A percentile compares a stretch with the other conserved stretches of the same genome.
Conservation (phyloP, 768 basidiomycete species). For the Kwoniella dendrophila region DNA sequence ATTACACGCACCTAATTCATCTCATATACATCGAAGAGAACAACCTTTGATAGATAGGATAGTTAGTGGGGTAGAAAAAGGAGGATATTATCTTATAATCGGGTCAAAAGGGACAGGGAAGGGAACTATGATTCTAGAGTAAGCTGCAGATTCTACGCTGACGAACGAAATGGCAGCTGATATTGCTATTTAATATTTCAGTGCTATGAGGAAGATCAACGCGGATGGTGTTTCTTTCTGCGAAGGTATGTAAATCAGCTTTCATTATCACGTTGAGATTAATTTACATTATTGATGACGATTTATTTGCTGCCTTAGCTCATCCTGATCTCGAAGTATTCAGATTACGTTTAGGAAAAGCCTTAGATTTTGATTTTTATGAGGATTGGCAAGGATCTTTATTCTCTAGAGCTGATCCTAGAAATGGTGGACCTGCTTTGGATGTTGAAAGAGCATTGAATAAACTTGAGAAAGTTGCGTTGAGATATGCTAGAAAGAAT, state of each 20-base stretch:
- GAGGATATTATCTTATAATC: conserved; percentile 74
- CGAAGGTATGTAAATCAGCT: conserved; percentile 61
- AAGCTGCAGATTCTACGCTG: conserved; percentile 1
- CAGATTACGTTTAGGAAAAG: conserved; percentile 75
- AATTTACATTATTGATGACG: neutral
- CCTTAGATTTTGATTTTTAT: conserved; percentile 81
- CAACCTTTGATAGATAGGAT: conserved; percentile 77
- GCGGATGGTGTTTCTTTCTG: conserved; percentile 63
- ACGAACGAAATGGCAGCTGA: neutral
- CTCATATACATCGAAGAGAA: conserved; percentile 70
- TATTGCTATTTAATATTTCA: neutral
- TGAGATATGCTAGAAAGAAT: conserved; percentile 63
- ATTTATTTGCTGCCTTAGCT: conserved; percentile 59
- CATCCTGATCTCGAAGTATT: conserved; percentile 87
- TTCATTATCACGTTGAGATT: no score
- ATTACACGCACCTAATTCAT: conserved; percentile 50
- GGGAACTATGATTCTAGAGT: conserved; percentile 78
- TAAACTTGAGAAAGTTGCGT: conserved; percentile 78
- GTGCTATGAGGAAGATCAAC: conserved; percentile 69
- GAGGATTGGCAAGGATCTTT: conserved; percentile 66
- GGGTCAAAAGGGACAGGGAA: conserved; percentile 86
- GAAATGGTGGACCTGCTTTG: conserved; percentile 78
- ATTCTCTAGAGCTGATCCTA: conserved; percentile 79
- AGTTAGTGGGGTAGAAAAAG: conserved; percentile 70
- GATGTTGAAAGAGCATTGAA: conserved; percentile 84